A percentile compares a stretch with the other conserved stretches of the same genome.
Evolutionary conservation across 2,329 filamentous ascomycete species (phyloP).

Genomic region (Fusarium papillatum): DNA sequence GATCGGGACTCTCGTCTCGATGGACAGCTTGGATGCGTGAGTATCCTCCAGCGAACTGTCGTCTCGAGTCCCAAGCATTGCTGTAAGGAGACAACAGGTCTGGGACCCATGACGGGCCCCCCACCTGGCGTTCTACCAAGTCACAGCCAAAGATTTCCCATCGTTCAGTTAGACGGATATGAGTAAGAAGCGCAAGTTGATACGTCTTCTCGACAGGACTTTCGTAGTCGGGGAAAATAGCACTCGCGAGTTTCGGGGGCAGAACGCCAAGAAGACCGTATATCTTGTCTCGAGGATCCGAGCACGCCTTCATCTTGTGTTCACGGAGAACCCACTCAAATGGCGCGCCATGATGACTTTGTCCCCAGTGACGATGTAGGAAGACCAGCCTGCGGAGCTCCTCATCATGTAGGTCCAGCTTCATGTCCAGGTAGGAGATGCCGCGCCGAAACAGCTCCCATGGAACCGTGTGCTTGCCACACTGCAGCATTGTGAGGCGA

Average conservation of each 20-base stretch:
- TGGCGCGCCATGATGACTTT: too few species aligned
- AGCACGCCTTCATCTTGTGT: neutral
- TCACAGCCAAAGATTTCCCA: conserved; percentile 14
- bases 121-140: neutral
- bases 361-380: too few species aligned
- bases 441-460: too few species aligned
- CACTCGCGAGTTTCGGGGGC: neutral
- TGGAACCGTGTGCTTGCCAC: too few species aligned
- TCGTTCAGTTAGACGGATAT: neutral
- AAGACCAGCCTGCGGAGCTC: too few species aligned
- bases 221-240: neutral
- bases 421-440: too few species aligned
- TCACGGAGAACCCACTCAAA: too few species aligned
- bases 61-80: neutral
- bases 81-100: neutral
- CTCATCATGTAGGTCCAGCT: too few species aligned
- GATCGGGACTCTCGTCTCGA: too few species aligned
- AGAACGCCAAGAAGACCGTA: conserved; percentile 11
- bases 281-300: conserved; percentile 12
- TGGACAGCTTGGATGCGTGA: too few species aligned
- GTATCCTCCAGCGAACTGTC: neutral
- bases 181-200: neutral
- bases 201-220: neutral
- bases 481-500: too few species aligned
- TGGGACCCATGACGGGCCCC: conserved; percentile 8